Percentiles rank a stretch among this genome's conserved stretches.
Evolutionary conservation across 306 rosid genomes (phyloP).

Genomic region (Lathyrus aphaca): DNA sequence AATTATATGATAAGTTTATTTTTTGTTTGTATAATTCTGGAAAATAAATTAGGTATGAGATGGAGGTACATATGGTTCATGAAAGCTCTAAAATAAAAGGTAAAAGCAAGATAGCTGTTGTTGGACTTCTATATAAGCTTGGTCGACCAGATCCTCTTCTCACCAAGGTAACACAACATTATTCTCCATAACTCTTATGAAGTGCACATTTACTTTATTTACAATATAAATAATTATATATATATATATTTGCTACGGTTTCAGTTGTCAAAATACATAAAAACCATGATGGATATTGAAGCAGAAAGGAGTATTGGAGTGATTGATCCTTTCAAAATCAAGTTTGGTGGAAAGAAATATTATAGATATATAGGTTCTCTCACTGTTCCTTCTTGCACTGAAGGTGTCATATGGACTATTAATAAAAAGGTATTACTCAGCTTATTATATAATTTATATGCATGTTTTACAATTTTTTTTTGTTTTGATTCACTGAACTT

Average conservation of each 20-base stretch:
- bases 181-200: too few species aligned
- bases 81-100: slow-evolving; percentile 30
- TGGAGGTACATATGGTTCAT: slow-evolving; percentile 85
- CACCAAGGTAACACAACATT: too few species aligned
- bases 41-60: slow-evolving; percentile 50
- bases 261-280: slow-evolving; percentile 39
- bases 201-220: too few species aligned
- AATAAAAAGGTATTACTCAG: slow-evolving; percentile 49
- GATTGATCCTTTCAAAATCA: slow-evolving; percentile 54
- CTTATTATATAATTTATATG: too few species aligned
- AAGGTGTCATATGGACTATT: slow-evolving; percentile 76
- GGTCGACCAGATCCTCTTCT: slow-evolving; percentile 53
- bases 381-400: slow-evolving; percentile 77
- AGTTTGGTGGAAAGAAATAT: slow-evolving; percentile 51
- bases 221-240: too few species aligned
- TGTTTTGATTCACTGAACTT: background rate
- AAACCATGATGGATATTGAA: slow-evolving; percentile 35
- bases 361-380: slow-evolving; percentile 75
- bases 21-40: too few species aligned
- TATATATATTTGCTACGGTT: too few species aligned
- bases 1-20: too few species aligned
- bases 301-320: slow-evolving; percentile 47
- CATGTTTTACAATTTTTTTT: too few species aligned
- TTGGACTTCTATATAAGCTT: slow-evolving; percentile 56
- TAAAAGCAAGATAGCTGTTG: slow-evolving; percentile 48